phyloP scores from a whole-genome alignment of 75 land plant species.

The Azolla pinnata region DNA sequence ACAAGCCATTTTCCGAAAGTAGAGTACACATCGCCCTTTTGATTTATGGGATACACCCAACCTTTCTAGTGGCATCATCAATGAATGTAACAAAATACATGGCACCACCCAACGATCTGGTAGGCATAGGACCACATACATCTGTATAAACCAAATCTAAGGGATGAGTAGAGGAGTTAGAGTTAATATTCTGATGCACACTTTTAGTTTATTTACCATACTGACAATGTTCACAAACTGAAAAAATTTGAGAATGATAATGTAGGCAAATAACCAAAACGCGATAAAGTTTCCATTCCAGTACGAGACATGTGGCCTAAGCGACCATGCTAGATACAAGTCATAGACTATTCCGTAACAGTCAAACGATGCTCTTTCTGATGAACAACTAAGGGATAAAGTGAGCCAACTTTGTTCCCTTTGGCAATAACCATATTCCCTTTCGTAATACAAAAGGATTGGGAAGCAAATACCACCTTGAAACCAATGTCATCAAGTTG shows the following conservation, averaged over 20 bases:
- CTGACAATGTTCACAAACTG: no score
- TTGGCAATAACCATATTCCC: no score
- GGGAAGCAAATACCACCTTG: no score
- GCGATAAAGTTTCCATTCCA: not conserved
- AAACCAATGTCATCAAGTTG: not conserved
- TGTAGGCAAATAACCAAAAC: not conserved
- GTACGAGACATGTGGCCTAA: not conserved
- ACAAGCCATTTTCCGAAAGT: no score
- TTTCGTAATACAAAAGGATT: no score
- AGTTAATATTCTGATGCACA: no score
- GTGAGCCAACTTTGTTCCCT: no score
- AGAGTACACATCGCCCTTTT: no score
- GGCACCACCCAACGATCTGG: constrained; percentile 5
- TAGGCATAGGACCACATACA: constrained; percentile 13
- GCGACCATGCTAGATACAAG: not conserved
- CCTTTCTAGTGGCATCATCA: constrained; percentile 11
- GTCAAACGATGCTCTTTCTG: not conserved
- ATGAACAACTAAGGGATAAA: not conserved
- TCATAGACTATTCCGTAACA: not conserved
- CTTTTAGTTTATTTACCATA: no score
- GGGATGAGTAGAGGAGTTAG: no score
- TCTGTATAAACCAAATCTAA: not conserved
- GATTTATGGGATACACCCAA: constrained; percentile 15
- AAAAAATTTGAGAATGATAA: no score
- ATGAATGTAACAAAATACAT: constrained; percentile 14